Evolutionary conservation across 495 filamentous ascomycete species (phyloP).

Genomic region (Hypomontagnella monticulosa): DNA sequence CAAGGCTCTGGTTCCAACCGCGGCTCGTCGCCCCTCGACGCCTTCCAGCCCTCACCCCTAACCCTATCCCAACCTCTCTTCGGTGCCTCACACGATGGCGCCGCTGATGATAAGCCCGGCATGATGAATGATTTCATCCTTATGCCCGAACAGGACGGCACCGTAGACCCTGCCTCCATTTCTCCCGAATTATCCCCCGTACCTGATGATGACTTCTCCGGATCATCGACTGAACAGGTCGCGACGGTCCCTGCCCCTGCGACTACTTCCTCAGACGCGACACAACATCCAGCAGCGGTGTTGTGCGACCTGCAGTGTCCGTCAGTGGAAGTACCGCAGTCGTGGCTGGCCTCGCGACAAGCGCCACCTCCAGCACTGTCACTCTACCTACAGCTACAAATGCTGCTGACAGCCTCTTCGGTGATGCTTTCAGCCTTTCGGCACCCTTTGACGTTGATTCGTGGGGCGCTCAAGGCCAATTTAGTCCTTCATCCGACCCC

Average conservation of each 20-base stretch:
- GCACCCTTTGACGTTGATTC: slow-evolving; percentile 68
- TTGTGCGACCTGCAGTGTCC: slow-evolving; percentile 99
- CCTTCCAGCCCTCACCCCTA: slow-evolving; percentile 55
- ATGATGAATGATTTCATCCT: slow-evolving; percentile 53
- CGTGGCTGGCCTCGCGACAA: slow-evolving; percentile 67
- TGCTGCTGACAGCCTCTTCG: slow-evolving; percentile 74
- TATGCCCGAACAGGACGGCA: slow-evolving; percentile 50
- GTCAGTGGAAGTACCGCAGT: slow-evolving; percentile 69
- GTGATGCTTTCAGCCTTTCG: slow-evolving; percentile 71
- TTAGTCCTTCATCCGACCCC: slow-evolving; percentile 74
- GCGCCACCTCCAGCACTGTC: slow-evolving; percentile 63
- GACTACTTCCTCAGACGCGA: slow-evolving; percentile 82
- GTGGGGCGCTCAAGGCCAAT: slow-evolving; percentile 79
- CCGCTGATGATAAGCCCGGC: slow-evolving; percentile 35
- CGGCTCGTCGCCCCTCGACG: slow-evolving; percentile 49
- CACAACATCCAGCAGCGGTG: slow-evolving; percentile 99
- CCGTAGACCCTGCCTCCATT: slow-evolving; percentile 65
- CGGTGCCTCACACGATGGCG: slow-evolving; percentile 51
- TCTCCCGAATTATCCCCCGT: slow-evolving; percentile 61
- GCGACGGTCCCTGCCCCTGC: slow-evolving; percentile 45
- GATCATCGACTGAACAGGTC: slow-evolving; percentile 37
- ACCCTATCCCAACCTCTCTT: slow-evolving; percentile 64
- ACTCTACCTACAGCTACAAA: slow-evolving; percentile 68
- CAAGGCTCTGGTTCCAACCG: slow-evolving; percentile 62
- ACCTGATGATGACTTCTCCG: slow-evolving; percentile 45